Percentiles rank a stretch among this genome's conserved stretches.
Evolutionary conservation across 495 filamentous ascomycete species (phyloP).

Genomic region (Annulohypoxylon moriforme): DNA sequence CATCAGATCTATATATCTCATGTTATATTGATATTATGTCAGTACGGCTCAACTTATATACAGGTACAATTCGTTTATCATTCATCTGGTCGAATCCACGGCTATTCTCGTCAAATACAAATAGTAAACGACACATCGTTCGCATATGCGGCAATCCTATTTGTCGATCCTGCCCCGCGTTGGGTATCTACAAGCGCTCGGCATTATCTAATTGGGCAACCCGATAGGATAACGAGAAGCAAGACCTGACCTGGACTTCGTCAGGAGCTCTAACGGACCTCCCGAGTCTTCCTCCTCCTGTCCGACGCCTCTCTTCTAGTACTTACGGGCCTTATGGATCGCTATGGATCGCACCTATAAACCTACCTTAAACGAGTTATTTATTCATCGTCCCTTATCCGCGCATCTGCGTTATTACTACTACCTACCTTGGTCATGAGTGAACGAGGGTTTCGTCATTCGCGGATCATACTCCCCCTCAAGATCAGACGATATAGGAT

Average conservation of each 20-base stretch:
- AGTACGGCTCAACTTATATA: too few relatives aligned
- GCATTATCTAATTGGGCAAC: slow-evolving; percentile 43
- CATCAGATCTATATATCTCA: background rate
- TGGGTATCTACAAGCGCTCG: slow-evolving; percentile 45
- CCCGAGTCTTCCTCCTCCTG: slow-evolving; percentile 12
- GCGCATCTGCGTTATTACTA: slow-evolving; percentile 20
- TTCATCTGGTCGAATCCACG: background rate
- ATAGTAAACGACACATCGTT: slow-evolving; percentile 16
- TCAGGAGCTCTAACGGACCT: slow-evolving; percentile 13
- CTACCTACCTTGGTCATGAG: slow-evolving; percentile 24
- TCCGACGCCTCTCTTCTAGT: slow-evolving; percentile 7
- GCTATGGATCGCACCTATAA: slow-evolving; percentile 2
- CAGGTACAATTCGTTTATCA: too few relatives aligned
- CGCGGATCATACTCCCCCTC: slow-evolving; percentile 15
- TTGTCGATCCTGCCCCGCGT: slow-evolving; percentile 43
- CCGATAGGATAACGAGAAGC: slow-evolving; percentile 16
- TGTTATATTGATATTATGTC: too few relatives aligned
- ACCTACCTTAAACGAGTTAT: slow-evolving; percentile 23
- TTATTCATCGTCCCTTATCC: slow-evolving; percentile 16
- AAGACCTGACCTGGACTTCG: slow-evolving; percentile 21
- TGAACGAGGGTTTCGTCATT: slow-evolving; percentile 33
- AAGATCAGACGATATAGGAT: slow-evolving; percentile 12
- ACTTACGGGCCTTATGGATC: background rate
- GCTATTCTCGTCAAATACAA: slow-evolving; percentile 21
- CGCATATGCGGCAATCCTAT: slow-evolving; percentile 26